Evolutionary conservation across 2,329 filamentous ascomycete genomes (phyloP).

Genomic region (Sphaerulina musiva): DNA sequence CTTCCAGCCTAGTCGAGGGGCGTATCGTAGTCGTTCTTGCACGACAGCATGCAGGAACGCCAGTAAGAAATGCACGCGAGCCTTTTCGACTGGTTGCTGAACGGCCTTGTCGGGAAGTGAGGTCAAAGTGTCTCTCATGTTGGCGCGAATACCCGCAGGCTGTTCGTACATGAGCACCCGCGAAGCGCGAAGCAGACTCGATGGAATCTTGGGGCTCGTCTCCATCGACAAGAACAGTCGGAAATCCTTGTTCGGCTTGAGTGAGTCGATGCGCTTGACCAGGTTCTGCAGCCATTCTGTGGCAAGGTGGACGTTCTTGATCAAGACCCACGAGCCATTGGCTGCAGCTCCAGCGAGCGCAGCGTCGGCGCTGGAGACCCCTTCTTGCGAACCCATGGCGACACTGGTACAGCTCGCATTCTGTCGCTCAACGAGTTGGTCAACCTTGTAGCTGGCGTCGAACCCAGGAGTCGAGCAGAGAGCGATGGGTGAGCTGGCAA

Average conservation of each 20-base stretch:
- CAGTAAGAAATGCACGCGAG: slow-evolving; percentile 79
- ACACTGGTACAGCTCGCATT: slow-evolving; percentile 86
- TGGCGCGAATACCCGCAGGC: slow-evolving; percentile 88
- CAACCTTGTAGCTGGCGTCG: slow-evolving; percentile 98
- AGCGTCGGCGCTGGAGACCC: slow-evolving; percentile 85
- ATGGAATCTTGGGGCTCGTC: slow-evolving; percentile 89
- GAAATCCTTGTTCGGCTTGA: slow-evolving; percentile 91
- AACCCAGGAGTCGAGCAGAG: slow-evolving; percentile 94
- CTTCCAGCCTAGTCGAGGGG: slow-evolving; percentile 91
- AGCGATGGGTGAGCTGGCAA: slow-evolving; percentile 76
- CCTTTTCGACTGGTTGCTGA: slow-evolving; percentile 84
- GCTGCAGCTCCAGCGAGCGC: slow-evolving; percentile 89
- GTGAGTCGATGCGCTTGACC: slow-evolving; percentile 90
- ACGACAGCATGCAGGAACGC: slow-evolving; percentile 94
- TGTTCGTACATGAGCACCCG: slow-evolving; percentile 97
- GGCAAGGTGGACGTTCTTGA: slow-evolving; percentile 98
- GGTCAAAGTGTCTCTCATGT: slow-evolving; percentile 96
- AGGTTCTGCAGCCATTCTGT: slow-evolving; percentile 94
- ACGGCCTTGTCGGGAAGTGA: slow-evolving; percentile 54
- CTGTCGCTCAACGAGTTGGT: slow-evolving; percentile 80
- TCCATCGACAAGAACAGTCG: slow-evolving; percentile 97
- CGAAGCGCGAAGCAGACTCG: slow-evolving; percentile 87
- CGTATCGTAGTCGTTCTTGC: slow-evolving; percentile 89
- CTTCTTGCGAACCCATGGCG: slow-evolving; percentile 97
- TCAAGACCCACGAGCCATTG: slow-evolving; percentile 86